A percentile compares a stretch with the other conserved stretches of the same genome.
phyloP scores from a whole-genome alignment of 2,329 filamentous ascomycete species.

The Pseudocercospora fijiensis region DNA sequence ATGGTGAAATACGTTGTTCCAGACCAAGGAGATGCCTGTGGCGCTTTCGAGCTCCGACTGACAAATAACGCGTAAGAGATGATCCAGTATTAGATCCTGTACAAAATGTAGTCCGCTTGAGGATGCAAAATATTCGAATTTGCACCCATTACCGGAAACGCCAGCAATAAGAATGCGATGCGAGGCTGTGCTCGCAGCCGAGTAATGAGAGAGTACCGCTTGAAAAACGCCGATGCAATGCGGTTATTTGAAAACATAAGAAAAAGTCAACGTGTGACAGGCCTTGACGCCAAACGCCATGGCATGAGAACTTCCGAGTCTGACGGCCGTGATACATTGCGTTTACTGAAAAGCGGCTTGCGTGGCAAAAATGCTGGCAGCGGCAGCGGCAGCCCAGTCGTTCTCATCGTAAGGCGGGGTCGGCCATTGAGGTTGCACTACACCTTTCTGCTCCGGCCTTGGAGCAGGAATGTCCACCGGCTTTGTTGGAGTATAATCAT shows the following conservation, averaged over 20 bases:
- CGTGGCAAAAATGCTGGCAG: slow-evolving; percentile 77
- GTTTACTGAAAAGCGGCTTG: slow-evolving; percentile 50
- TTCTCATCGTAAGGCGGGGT: slow-evolving; percentile 93
- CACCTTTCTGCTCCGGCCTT: slow-evolving; percentile 51
- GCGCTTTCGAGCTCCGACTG: slow-evolving; percentile 10
- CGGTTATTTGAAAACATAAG: slow-evolving; percentile 23
- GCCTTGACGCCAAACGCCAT: slow-evolving; percentile 11
- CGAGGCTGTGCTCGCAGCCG: slow-evolving; percentile 19
- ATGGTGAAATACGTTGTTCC: slow-evolving; percentile 8
- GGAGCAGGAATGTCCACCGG: slow-evolving; percentile 68
- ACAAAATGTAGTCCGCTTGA: slow-evolving; percentile 14
- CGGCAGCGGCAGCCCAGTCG: slow-evolving; percentile 83
- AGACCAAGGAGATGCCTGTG: slow-evolving; percentile 14
- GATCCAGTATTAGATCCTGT: slow-evolving; percentile 25
- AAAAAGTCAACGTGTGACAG: slow-evolving; percentile 13
- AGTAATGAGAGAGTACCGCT: slow-evolving; percentile 1
- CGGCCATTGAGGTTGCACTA: slow-evolving; percentile 72
- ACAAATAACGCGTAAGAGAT: slow-evolving; percentile 13
- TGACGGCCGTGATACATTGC: slow-evolving; percentile 11
- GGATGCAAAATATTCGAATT: slow-evolving; percentile 11
- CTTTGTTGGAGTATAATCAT: slow-evolving; percentile 63
- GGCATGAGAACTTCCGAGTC: neutral
- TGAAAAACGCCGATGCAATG: slow-evolving; percentile 22
- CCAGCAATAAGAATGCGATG: slow-evolving; percentile 12
- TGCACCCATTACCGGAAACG: slow-evolving; percentile 10